Evolutionary conservation across 768 basidiomycete species (phyloP).

Genomic region (Mycena belliarum): DNA sequence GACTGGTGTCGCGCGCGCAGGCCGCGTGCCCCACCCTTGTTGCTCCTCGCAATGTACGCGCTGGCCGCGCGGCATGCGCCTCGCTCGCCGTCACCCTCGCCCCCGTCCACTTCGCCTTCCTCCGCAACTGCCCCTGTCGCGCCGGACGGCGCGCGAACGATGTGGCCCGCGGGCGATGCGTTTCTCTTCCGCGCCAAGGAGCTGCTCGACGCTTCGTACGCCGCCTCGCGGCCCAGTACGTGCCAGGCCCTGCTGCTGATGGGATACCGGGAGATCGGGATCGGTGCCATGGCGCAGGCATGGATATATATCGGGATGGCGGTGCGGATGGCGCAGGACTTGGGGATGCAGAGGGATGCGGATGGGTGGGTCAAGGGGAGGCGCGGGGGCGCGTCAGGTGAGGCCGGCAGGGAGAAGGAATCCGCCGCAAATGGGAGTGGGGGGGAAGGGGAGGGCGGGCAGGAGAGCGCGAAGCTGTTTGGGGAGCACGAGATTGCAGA

Average conservation of each 20-base stretch:
- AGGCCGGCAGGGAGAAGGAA: not conserved
- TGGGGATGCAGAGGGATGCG: conserved; percentile 80
- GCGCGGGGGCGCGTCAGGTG: conserved; percentile 36
- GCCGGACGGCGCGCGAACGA: conserved; percentile 30
- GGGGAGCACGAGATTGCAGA: conserved; percentile 63
- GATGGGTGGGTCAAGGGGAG: conserved; percentile 71
- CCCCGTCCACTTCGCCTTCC: conserved; percentile 44
- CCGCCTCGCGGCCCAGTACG: conserved; percentile 71
- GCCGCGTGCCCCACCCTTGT: conserved; percentile 53
- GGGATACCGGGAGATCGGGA: conserved; percentile 84
- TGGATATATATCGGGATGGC: conserved; percentile 90
- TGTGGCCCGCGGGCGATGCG: conserved; percentile 82
- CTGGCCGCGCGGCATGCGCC: conserved; percentile 74
- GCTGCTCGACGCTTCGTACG: conserved; percentile 66
- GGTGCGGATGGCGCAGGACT: conserved; percentile 89
- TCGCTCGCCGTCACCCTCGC: conserved; percentile 32
- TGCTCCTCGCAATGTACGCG: conserved; percentile 83
- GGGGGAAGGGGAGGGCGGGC: not conserved
- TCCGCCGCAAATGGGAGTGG: not conserved
- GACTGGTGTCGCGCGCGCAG: not conserved
- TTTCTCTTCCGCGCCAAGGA: conserved; percentile 69
- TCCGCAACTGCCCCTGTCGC: not conserved
- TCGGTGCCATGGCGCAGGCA: conserved; percentile 85
- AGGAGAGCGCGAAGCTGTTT: conserved; percentile 43
- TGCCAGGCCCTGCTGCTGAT: conserved; percentile 80